Evolutionary conservation across 1,284 basidiomycete genomes (phyloP).

Genomic region (Porphyrellus sp.): DNA sequence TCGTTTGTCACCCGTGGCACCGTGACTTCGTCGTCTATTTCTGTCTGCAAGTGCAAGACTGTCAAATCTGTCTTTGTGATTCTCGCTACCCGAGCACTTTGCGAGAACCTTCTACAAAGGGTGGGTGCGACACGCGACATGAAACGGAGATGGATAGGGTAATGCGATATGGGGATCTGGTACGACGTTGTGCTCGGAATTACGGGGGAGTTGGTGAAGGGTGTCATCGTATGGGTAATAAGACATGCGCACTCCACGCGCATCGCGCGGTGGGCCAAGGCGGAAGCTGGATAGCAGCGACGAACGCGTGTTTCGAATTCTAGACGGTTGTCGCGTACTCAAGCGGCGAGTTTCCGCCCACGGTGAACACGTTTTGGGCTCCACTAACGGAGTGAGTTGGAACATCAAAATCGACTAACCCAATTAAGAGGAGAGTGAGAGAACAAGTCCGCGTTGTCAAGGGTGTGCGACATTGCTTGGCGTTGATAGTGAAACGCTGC

Average conservation of each 20-base stretch:
- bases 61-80: neutral
- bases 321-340: conserved; percentile 2
- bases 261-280: neutral
- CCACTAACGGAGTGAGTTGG: neutral
- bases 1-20: neutral
- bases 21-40: neutral
- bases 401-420: neutral
- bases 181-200: neutral
- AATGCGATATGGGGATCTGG: neutral
- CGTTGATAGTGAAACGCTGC: neutral
- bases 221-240: conserved; percentile 13
- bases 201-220: conserved; percentile 1
- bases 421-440: neutral
- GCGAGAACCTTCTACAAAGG: neutral
- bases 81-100: neutral
- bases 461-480: neutral
- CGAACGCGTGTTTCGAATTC: conserved; percentile 17
- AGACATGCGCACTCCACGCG: conserved; percentile 15
- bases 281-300: neutral
- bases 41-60: neutral
- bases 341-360: conserved; percentile 4
- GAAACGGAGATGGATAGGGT: conserved; percentile 6
- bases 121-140: conserved; percentile 1
- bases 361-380: neutral
- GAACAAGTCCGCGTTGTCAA: neutral